Evolutionary conservation across 768 basidiomycete genomes (phyloP).

Genomic region (Kwoniella sp.): DNA sequence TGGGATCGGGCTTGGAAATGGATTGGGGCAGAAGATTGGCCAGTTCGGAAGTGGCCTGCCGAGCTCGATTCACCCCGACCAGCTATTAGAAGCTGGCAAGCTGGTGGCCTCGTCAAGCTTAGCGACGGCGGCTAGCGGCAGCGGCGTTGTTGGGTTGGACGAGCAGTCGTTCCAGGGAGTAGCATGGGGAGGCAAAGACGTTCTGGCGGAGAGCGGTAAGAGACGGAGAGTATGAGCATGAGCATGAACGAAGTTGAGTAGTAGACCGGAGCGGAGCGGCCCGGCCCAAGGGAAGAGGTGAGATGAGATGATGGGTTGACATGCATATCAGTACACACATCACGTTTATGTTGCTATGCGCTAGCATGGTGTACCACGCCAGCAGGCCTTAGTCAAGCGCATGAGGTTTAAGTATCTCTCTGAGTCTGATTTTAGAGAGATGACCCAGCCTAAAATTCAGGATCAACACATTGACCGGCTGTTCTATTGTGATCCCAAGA

Average conservation of each 20-base stretch:
- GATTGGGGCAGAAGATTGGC: constrained; percentile 1
- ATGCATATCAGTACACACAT: constrained; percentile 4
- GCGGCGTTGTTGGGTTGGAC: background rate
- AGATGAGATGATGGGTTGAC: background rate
- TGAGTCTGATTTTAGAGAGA: too few species aligned
- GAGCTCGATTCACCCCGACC: constrained; percentile 7
- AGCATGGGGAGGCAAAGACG: constrained; percentile 24
- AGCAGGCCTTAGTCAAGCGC: too few species aligned
- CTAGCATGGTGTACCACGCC: too few species aligned
- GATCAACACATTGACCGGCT: too few species aligned
- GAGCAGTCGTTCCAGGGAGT: constrained; percentile 8
- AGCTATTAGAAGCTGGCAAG: constrained; percentile 7
- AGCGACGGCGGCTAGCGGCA: background rate
- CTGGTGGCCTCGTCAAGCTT: background rate
- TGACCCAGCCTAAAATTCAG: too few species aligned
- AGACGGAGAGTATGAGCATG: constrained; percentile 16
- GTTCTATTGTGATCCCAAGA: too few species aligned
- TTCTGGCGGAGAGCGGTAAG: constrained; percentile 20
- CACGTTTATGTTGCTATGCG: background rate
- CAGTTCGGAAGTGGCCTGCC: constrained; percentile 8
- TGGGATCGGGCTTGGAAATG: background rate
- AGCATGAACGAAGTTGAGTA: too few species aligned
- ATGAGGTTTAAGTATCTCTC: too few species aligned
- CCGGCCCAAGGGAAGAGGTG: background rate
- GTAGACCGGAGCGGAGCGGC: background rate